phyloP scores from a whole-genome alignment of 371 early-diverging fungal genomes.

The Mucor sp. region DNA sequence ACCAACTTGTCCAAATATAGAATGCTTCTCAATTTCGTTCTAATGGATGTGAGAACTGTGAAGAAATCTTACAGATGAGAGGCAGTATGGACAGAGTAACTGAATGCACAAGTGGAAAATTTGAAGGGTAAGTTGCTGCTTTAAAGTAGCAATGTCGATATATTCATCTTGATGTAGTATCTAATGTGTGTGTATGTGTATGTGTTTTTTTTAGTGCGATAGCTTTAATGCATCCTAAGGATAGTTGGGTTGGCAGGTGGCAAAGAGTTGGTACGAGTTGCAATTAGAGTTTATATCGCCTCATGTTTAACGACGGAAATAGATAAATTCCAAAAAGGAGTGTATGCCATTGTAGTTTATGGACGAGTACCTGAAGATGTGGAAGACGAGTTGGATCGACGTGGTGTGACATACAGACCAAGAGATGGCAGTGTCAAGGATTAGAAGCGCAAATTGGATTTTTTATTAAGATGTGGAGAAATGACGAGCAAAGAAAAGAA shows the following conservation, averaged over 20 bases:
- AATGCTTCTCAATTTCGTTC: conserved; percentile 76
- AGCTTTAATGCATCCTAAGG: conserved; percentile 79
- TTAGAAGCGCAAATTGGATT: conserved; percentile 30
- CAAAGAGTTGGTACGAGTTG: conserved; percentile 66
- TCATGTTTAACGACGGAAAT: background rate
- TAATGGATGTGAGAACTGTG: conserved; percentile 94
- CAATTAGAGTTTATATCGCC: background rate
- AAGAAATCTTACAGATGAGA: conserved; percentile 78
- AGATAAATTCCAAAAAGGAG: conserved; percentile 82
- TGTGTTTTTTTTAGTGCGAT: conserved; percentile 51
- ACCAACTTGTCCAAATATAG: conserved; percentile 29
- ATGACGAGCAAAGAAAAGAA: conserved; percentile 1
- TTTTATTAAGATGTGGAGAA: background rate
- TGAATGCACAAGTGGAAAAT: conserved; percentile 87
- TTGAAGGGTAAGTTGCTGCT: conserved; percentile 79
- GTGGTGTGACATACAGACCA: conserved; percentile 83
- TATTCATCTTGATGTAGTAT: background rate
- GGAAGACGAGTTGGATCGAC: conserved; percentile 75
- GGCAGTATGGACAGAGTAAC: conserved; percentile 69
- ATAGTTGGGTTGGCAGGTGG: conserved; percentile 91
- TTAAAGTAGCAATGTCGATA: background rate
- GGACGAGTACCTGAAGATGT: conserved; percentile 91
- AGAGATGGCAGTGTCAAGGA: conserved; percentile 82
- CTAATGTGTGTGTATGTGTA: too few species aligned
- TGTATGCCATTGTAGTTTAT: conserved; percentile 90